Conservation (phyloP, 2,329 filamentous ascomycete genomes). For the Aspergillus chevalieri region DNA sequence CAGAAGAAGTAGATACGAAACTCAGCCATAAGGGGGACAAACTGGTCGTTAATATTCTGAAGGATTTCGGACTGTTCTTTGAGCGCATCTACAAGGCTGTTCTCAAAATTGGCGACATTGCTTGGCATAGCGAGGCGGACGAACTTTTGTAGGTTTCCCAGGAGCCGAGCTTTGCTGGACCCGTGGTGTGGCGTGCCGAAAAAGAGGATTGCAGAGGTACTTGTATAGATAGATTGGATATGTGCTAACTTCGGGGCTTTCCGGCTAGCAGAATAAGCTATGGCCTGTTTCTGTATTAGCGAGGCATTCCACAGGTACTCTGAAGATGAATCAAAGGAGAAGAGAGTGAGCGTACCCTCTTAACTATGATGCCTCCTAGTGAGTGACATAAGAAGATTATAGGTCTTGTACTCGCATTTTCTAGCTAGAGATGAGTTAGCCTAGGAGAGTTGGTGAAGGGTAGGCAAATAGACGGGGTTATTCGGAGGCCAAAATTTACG, state of each 20-base stretch:
- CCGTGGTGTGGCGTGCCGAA: constrained; percentile 35
- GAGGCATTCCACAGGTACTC: background rate
- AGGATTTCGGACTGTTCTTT: constrained; percentile 40
- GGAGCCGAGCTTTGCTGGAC: constrained; percentile 26
- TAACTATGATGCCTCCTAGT: constrained; percentile 38
- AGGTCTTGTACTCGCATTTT: constrained; percentile 26
- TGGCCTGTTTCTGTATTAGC: constrained; percentile 19
- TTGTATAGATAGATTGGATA: constrained; percentile 32
- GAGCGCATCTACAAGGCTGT: constrained; percentile 50
- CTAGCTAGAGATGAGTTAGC: constrained; percentile 18
- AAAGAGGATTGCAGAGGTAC: constrained; percentile 33
- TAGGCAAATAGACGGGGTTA: background rate
- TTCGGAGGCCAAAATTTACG: background rate
- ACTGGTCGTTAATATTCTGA: constrained; percentile 35
- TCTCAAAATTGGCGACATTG: constrained; percentile 17
- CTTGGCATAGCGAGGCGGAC: constrained; percentile 23
- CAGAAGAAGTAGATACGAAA: constrained; percentile 38
- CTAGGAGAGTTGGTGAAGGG: constrained; percentile 1
- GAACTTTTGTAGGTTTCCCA: constrained; percentile 19
- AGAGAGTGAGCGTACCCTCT: constrained; percentile 23
- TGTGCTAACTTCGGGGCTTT: constrained; percentile 18
- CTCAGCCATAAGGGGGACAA: constrained; percentile 30
- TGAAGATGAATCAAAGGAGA: background rate
- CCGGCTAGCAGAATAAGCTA: constrained; percentile 27
- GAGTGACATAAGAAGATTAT: constrained; percentile 40